phyloP scores from a whole-genome alignment of 2,329 filamentous ascomycete species.

The Fusarium robinianum region DNA sequence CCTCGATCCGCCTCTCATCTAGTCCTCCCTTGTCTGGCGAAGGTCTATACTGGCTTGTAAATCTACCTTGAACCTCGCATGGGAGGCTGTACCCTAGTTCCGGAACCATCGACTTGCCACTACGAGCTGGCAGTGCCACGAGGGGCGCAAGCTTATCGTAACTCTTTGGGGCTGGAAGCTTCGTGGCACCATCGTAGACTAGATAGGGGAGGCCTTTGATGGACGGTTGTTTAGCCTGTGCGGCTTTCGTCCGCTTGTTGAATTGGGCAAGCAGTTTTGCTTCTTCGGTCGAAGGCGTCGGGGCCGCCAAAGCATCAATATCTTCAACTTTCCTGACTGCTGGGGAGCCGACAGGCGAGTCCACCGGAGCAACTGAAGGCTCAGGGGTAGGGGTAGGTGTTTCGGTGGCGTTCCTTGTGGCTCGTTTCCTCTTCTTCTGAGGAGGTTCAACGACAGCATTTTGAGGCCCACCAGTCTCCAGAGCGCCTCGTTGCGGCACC shows the following conservation, averaged over 20 bases:
- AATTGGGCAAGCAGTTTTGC: conserved; percentile 45
- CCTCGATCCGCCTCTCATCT: conserved; percentile 49
- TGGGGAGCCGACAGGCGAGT: conserved; percentile 38
- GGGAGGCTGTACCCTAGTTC: conserved; percentile 47
- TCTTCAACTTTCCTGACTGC: conserved; percentile 43
- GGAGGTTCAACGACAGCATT: conserved; percentile 35
- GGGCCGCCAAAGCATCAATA: conserved; percentile 39
- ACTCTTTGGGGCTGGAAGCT: conserved; percentile 50
- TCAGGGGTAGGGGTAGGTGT: conserved; percentile 34
- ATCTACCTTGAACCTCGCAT: conserved; percentile 51
- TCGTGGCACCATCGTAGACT: conserved; percentile 45
- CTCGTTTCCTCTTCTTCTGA: conserved; percentile 47
- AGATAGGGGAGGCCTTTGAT: conserved; percentile 48
- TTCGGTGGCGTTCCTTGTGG: conserved; percentile 37
- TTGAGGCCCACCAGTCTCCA: conserved; percentile 28
- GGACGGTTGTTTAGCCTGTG: conserved; percentile 45
- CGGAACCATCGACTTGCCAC: conserved; percentile 45
- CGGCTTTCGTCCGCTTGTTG: conserved; percentile 44
- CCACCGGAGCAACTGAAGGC: conserved; percentile 28
- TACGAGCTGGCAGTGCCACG: conserved; percentile 48
- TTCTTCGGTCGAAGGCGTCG: conserved; percentile 42
- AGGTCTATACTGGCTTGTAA: conserved; percentile 48
- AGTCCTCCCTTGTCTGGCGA: conserved; percentile 46
- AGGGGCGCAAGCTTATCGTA: conserved; percentile 51
- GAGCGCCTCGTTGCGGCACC: conserved; percentile 27